phyloP scores from a whole-genome alignment of 2,329 filamentous ascomycete genomes.

The Neofusicoccum cordaticola region DNA sequence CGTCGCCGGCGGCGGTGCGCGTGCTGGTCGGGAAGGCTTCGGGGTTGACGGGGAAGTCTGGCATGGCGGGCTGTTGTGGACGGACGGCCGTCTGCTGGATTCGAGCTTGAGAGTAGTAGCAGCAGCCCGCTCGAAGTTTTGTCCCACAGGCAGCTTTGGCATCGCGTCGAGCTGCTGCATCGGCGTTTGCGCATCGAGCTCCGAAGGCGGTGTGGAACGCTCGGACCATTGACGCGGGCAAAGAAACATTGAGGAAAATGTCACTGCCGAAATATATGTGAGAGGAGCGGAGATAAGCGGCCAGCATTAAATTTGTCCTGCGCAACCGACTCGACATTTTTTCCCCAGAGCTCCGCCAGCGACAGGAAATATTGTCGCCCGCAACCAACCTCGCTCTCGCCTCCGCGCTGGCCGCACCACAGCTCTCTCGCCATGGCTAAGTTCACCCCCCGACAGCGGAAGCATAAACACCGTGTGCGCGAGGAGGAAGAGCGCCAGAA shows the following conservation, averaged over 20 bases:
- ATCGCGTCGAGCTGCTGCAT: not conserved
- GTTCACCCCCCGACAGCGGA: constrained; percentile 54
- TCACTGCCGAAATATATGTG: rapidly evolving
- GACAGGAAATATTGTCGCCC: not conserved
- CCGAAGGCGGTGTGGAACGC: constrained; percentile 4
- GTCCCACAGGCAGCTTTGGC: not conserved
- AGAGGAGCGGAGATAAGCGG: not conserved
- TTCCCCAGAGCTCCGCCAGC: constrained; percentile 2
- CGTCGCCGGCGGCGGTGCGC: constrained; percentile 52
- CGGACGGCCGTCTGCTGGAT: not conserved
- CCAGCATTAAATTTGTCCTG: not conserved
- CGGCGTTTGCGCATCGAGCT: not conserved
- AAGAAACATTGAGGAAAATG: not conserved
- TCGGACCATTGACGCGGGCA: not conserved
- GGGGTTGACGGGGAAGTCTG: constrained; percentile 25
- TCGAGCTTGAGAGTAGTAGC: not conserved
- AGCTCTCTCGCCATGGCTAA: constrained; percentile 32
- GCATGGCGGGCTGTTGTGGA: not conserved
- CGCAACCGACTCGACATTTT: constrained; percentile 6
- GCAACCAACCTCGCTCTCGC: not conserved
- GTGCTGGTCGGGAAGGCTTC: constrained; percentile 67
- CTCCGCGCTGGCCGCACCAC: not conserved
- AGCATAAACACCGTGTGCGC: constrained; percentile 64
- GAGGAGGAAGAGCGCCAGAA: constrained; percentile 45
- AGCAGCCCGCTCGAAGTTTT: not conserved